Percentiles rank a stretch among this genome's conserved stretches.
phyloP scores from a whole-genome alignment of 2,329 filamentous ascomycete species.

The Aspergillus sclerotialis region DNA sequence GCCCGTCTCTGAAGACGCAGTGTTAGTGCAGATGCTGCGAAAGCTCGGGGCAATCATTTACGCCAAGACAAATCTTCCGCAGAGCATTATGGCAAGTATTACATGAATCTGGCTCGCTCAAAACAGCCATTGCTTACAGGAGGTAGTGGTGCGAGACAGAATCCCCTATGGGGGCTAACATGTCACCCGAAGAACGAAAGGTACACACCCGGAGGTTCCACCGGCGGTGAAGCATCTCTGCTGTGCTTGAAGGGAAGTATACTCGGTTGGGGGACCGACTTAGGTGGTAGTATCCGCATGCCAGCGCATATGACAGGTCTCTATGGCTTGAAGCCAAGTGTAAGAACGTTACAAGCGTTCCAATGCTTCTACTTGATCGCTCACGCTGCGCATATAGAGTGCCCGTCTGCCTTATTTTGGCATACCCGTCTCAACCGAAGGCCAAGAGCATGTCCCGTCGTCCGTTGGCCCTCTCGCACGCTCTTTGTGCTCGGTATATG shows the following conservation, averaged over 20 bases:
- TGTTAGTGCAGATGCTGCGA: constrained; percentile 1
- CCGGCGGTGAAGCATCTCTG: constrained; percentile 2
- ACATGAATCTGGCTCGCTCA: neutral
- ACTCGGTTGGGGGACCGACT: constrained; percentile 3
- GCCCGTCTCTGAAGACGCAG: constrained; percentile 1
- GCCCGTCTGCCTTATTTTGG: constrained; percentile 1
- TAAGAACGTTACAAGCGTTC: neutral
- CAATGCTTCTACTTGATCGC: too few species aligned
- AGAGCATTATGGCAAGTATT: constrained; percentile 3
- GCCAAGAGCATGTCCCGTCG: neutral
- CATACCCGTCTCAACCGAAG: neutral
- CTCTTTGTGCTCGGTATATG: neutral
- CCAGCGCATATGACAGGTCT: constrained; percentile 2
- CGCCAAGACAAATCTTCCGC: constrained; percentile 4
- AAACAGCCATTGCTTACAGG: neutral
- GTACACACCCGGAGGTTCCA: constrained; percentile 3
- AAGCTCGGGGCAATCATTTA: constrained; percentile 3
- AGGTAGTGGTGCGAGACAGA: constrained; percentile 2
- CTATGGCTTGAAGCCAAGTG: constrained; percentile 1
- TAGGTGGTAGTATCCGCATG: constrained; percentile 1
- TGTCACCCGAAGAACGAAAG: neutral
- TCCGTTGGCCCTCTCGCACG: constrained; percentile 1
- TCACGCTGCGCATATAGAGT: neutral
- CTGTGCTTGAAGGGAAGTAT: constrained; percentile 1
- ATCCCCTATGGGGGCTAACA: constrained; percentile 3